Evolutionary conservation across 2,329 filamentous ascomycete genomes (phyloP).

Genomic region (Fusarium ramigenum): DNA sequence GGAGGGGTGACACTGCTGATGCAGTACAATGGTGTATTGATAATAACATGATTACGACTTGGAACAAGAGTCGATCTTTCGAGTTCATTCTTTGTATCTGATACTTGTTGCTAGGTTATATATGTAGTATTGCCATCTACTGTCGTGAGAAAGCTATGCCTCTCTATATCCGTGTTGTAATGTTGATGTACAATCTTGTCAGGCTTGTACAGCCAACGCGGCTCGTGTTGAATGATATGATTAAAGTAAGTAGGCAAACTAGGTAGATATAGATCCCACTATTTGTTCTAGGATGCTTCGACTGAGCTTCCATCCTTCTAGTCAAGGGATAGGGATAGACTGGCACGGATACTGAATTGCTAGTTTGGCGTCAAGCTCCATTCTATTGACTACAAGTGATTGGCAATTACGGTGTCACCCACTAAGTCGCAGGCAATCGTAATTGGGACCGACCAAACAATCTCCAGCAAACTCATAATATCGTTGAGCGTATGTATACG

Average conservation of each 20-base stretch:
- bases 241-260: neutral
- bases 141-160: neutral
- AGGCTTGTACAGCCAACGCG: neutral
- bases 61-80: neutral
- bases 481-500: neutral
- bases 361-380: slow-evolving; percentile 13
- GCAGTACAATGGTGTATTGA: slow-evolving; percentile 4
- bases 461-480: too few species aligned
- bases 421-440: slow-evolving; percentile 2
- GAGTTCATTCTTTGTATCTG: neutral
- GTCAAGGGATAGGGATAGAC: neutral
- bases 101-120: neutral
- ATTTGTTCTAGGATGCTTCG: slow-evolving; percentile 26
- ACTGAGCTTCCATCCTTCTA: slow-evolving; percentile 16
- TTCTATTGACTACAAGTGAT: slow-evolving; percentile 6
- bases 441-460: slow-evolving; percentile 16
- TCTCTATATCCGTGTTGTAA: neutral
- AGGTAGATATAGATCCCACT: neutral
- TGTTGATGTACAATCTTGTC: neutral
- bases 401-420: slow-evolving; percentile 22
- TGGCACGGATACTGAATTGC: slow-evolving; percentile 10
- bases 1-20: neutral
- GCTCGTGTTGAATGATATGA: neutral
- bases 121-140: neutral
- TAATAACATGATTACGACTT: slow-evolving; percentile 19